phyloP scores from a whole-genome alignment of 805 yeast genomes.

The Candida adriatica region DNA sequence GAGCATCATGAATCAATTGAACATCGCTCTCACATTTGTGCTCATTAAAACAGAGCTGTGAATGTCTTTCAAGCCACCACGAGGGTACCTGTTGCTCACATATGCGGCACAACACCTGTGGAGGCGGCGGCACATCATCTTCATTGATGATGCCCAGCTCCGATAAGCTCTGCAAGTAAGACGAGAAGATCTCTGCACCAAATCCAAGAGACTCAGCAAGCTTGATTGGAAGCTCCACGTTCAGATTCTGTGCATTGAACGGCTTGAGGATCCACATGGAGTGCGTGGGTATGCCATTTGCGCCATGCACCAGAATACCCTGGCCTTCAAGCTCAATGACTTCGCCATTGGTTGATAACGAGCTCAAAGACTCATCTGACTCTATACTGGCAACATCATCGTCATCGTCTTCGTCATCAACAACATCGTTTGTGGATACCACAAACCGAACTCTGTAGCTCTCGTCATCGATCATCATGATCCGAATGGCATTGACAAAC shows the following conservation, averaged over 20 bases:
- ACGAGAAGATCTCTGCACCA: conserved; percentile 78
- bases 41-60: conserved; percentile 80
- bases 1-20: conserved; percentile 64
- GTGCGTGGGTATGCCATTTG: conserved; percentile 57
- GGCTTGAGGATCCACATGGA: conserved; percentile 93
- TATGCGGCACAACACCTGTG: conserved; percentile 77
- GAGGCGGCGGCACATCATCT: conserved; percentile 67
- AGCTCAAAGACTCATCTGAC: conserved; percentile 24
- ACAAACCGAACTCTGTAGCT: conserved; percentile 73
- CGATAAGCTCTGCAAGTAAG: conserved; percentile 59
- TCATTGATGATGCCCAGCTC: conserved; percentile 61
- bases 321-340: conserved; percentile 83
- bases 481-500: conserved; percentile 60
- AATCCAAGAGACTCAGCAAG: conserved; percentile 78
- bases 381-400: conserved; percentile 4
- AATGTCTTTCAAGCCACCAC: conserved; percentile 94
- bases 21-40: conserved; percentile 76
- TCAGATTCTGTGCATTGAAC: conserved; percentile 54
- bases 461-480: conserved; percentile 66
- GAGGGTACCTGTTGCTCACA: conserved; percentile 90
- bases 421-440: conserved; percentile 34
- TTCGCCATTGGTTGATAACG: conserved; percentile 51
- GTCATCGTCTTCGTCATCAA: conserved; percentile 20
- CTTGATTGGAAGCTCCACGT: conserved; percentile 61
- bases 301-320: conserved; percentile 75